Evolutionary conservation across 2,329 filamentous ascomycete species (phyloP).

Genomic region (Aspergillus latus): DNA sequence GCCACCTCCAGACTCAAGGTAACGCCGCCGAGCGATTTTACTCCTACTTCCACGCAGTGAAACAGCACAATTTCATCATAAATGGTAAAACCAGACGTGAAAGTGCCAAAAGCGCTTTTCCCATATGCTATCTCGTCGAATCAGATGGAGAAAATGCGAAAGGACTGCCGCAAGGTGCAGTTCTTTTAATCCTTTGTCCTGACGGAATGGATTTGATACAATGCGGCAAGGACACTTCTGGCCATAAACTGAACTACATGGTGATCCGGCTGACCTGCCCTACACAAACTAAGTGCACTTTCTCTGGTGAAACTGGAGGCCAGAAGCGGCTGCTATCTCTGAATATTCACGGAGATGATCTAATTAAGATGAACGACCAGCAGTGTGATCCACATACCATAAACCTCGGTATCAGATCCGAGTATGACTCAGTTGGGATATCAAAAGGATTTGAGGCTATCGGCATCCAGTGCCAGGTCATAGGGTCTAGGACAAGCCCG

Average conservation of each 20-base stretch:
- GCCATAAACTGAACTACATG: conserved; percentile 13
- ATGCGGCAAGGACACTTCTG: neutral
- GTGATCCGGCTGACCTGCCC: neutral
- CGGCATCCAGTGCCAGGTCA: neutral
- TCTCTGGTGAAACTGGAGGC: neutral
- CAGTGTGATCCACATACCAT: neutral
- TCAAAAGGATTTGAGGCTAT: conserved; percentile 4
- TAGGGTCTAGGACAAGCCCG: neutral
- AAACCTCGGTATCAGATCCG: conserved; percentile 11
- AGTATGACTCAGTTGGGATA: conserved; percentile 14
- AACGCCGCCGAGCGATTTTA: conserved; percentile 13
- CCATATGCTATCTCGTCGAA: conserved; percentile 13
- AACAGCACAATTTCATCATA: neutral
- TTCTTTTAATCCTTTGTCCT: conserved; percentile 7
- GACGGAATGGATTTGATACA: conserved; percentile 16
- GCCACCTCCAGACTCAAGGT: neutral
- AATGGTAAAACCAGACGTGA: neutral
- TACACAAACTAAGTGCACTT: neutral
- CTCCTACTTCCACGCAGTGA: conserved; percentile 2
- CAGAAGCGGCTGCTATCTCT: conserved; percentile 5
- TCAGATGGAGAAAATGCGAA: conserved; percentile 4
- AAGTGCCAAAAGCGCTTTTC: neutral
- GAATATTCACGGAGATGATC: conserved; percentile 1
- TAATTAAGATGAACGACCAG: conserved; percentile 14
- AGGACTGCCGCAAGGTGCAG: conserved; percentile 1